phyloP scores from a whole-genome alignment of 192 early-diverging fungal species.

The Gigaspora rosea region DNA sequence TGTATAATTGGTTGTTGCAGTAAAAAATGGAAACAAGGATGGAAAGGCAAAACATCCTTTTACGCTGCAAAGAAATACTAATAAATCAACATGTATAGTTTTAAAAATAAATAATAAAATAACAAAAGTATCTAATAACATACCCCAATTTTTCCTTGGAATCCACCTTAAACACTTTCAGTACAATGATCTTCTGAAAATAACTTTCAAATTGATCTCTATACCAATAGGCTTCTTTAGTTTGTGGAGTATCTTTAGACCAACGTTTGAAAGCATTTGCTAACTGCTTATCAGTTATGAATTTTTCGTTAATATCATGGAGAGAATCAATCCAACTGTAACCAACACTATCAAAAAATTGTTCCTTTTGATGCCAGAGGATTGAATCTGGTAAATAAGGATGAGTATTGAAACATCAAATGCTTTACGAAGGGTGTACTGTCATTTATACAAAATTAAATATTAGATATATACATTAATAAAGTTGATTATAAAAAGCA shows the following conservation, averaged over 20 bases:
- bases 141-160: conserved; percentile 91
- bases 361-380: conserved; percentile 99
- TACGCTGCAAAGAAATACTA: background rate
- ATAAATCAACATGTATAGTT: background rate
- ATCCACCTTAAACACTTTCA: conserved; percentile 92
- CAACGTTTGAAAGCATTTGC: conserved; percentile 67
- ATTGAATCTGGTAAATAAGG: conserved; percentile 89
- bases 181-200: conserved; percentile 91
- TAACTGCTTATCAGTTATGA: conserved; percentile 79
- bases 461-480: background rate
- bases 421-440: conserved; percentile 88
- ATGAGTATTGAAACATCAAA: conserved; percentile 78
- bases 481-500: no score
- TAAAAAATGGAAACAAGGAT: no score
- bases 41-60: conserved; percentile 67
- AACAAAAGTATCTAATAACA: background rate
- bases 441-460: background rate
- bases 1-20: no score
- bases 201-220: conserved; percentile 89
- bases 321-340: conserved; percentile 98
- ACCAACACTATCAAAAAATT: conserved; percentile 98
- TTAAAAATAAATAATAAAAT: background rate
- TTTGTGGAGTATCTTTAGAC: conserved; percentile 87
- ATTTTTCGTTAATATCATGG: conserved; percentile 67
- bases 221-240: conserved; percentile 97